phyloP scores from a whole-genome alignment of 73 alveolate genomes.

The Effrenium voratum region DNA sequence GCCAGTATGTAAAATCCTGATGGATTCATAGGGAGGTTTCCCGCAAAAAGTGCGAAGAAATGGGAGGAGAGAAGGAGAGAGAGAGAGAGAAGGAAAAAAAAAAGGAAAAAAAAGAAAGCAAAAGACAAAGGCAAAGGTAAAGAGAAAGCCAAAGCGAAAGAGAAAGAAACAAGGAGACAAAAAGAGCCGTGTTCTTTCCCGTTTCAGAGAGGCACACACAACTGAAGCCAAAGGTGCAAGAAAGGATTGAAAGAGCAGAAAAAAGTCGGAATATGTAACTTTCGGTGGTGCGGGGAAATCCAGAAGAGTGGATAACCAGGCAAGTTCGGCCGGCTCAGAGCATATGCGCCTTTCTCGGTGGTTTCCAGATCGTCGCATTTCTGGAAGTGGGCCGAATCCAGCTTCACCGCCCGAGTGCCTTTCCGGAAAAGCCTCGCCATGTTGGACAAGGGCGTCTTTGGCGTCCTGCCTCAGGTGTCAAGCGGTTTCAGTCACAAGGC shows the following conservation, averaged over 20 bases:
- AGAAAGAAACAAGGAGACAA: no score
- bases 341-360: neutral
- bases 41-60: neutral
- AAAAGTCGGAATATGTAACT: neutral
- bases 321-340: neutral
- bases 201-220: neutral
- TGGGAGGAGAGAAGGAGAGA: no score
- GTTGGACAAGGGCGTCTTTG: conserved; percentile 46
- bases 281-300: neutral
- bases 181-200: neutral
- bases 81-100: no score
- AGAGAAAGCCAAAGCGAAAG: no score
- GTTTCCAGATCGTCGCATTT: conserved; percentile 58
- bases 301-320: no score
- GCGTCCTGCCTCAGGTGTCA: no score
- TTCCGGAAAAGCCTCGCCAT: conserved; percentile 87
- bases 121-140: no score
- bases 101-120: no score
- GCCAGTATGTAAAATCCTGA: neutral
- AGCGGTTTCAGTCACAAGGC: no score
- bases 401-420: conserved; percentile 67
- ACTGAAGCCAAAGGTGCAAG: neutral
- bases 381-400: conserved; percentile 55
- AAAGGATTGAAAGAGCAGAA: neutral
- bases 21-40: neutral